Conservation (phyloP, 768 basidiomycete species). For the Boletus tomentosulus region DNA sequence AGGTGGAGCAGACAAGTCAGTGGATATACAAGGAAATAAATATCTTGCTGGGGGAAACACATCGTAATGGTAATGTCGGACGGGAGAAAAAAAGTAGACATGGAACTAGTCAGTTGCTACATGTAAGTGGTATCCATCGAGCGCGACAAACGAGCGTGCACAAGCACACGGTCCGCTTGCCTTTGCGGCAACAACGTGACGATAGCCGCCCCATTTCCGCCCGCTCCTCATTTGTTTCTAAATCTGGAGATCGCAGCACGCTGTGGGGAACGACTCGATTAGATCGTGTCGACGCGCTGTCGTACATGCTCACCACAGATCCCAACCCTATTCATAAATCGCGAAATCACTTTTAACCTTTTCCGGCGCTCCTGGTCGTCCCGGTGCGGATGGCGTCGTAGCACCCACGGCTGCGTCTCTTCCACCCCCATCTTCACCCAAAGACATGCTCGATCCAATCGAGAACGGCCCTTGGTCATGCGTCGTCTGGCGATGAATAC, state of each 20-base stretch:
- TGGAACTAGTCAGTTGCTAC: not conserved
- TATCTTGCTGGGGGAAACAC: not conserved
- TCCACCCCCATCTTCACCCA: slow-evolving; percentile 9
- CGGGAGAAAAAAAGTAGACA: not conserved
- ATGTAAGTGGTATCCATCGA: slow-evolving; percentile 12
- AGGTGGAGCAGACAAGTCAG: not conserved
- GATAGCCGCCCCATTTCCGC: not conserved
- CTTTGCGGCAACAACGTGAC: not conserved
- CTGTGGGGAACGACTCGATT: slow-evolving; percentile 4
- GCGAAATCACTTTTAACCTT: slow-evolving; percentile 11
- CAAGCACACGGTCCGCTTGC: not conserved
- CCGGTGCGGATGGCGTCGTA: slow-evolving; percentile 1
- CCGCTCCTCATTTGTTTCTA: slow-evolving; percentile 3
- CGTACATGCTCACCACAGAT: slow-evolving; percentile 12
- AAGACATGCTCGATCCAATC: slow-evolving; percentile 11
- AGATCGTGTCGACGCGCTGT: slow-evolving; percentile 4
- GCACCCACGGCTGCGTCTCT: not conserved
- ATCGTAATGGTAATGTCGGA: not conserved
- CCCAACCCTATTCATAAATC: slow-evolving; percentile 2
- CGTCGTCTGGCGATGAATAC: slow-evolving; percentile 46
- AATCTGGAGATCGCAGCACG: slow-evolving; percentile 3
- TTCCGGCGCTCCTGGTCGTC: slow-evolving; percentile 8
- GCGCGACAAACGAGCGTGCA: not conserved
- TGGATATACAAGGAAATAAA: not conserved
- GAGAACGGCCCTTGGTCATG: slow-evolving; percentile 10